Conservation (phyloP, 768 basidiomycete species). For the Termitomyces sp. region DNA sequence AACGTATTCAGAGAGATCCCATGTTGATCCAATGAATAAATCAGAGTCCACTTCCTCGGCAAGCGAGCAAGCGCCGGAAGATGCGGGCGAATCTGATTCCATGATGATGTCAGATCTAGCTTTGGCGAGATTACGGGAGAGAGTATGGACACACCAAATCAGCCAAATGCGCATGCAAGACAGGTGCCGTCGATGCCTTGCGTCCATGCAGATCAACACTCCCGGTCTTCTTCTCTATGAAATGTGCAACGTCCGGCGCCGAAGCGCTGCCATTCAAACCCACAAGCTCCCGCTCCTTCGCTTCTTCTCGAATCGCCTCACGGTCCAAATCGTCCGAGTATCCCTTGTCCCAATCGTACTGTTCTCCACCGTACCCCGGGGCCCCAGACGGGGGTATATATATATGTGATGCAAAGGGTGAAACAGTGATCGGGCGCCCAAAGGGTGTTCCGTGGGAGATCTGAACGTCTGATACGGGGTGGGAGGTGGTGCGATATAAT, state of each 20-base stretch:
- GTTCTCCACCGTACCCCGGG: slow-evolving; percentile 70
- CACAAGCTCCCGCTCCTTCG: slow-evolving; percentile 14
- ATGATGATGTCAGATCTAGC: neutral
- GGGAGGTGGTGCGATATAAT: slow-evolving; percentile 4
- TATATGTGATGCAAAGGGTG: slow-evolving; percentile 37
- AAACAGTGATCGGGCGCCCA: slow-evolving; percentile 23
- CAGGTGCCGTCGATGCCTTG: slow-evolving; percentile 44
- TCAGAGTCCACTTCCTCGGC: slow-evolving; percentile 64
- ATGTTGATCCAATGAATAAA: slow-evolving; percentile 93
- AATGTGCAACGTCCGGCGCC: slow-evolving; percentile 29
- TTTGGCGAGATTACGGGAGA: neutral
- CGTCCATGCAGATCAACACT: slow-evolving; percentile 51
- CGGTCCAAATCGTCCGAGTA: slow-evolving; percentile 44
- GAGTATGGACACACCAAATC: slow-evolving; percentile 47
- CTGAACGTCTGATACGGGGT: slow-evolving; percentile 8
- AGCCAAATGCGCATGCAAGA: slow-evolving; percentile 52
- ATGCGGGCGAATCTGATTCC: slow-evolving; percentile 57
- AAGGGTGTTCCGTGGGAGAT: slow-evolving; percentile 51
- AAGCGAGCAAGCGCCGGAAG: slow-evolving; percentile 74
- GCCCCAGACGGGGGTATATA: slow-evolving; percentile 54
- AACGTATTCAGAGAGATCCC: slow-evolving; percentile 90
- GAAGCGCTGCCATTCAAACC: slow-evolving; percentile 12
- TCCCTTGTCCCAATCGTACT: slow-evolving; percentile 63
- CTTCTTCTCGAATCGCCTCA: slow-evolving; percentile 25
- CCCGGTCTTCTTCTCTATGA: slow-evolving; percentile 47